These are phyloP conservation scores for Xylogone sp. DNA, from an alignment of 2,329 filamentous ascomycete genomes.

Conservation along the genomic window DNA sequence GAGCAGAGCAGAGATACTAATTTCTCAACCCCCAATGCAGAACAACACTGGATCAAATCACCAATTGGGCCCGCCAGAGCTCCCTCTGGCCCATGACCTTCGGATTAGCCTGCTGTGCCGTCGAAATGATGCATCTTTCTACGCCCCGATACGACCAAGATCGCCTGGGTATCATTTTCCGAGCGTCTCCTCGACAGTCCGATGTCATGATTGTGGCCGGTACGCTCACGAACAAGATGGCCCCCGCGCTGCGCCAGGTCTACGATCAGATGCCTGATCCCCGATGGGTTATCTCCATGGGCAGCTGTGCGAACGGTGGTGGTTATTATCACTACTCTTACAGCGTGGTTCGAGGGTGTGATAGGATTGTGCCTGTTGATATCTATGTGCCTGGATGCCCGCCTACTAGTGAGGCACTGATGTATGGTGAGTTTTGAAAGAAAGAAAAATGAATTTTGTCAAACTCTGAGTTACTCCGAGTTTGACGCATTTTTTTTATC, in stretches of 20 bases:
- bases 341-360: conserved; percentile 70
- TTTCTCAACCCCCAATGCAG: conserved; percentile 37
- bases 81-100: conserved; percentile 90
- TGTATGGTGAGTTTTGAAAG: conserved; percentile 47
- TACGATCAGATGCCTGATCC: conserved; percentile 97
- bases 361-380: conserved; percentile 75
- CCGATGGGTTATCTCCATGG: conserved; percentile 81
- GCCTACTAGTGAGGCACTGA: conserved; percentile 57
- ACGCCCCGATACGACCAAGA: conserved; percentile 88
- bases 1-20: no score
- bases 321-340: conserved; percentile 89
- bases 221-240: conserved; percentile 96
- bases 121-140: conserved; percentile 92
- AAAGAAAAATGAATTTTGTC: no score
- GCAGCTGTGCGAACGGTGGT: conserved; percentile 78
- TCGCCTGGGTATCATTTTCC: conserved; percentile 85
- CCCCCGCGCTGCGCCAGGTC: conserved; percentile 80
- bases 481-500: no score
- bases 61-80: conserved; percentile 81
- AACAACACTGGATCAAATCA: conserved; percentile 72
- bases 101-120: conserved; percentile 80
- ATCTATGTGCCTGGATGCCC: conserved; percentile 76
- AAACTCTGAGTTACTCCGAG: no score
- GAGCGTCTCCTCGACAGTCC: conserved; percentile 80
- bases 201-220: conserved; percentile 94